Evolutionary conservation across 495 filamentous ascomycete species (phyloP).

Genomic region (Massariosphaeria phaeospora): DNA sequence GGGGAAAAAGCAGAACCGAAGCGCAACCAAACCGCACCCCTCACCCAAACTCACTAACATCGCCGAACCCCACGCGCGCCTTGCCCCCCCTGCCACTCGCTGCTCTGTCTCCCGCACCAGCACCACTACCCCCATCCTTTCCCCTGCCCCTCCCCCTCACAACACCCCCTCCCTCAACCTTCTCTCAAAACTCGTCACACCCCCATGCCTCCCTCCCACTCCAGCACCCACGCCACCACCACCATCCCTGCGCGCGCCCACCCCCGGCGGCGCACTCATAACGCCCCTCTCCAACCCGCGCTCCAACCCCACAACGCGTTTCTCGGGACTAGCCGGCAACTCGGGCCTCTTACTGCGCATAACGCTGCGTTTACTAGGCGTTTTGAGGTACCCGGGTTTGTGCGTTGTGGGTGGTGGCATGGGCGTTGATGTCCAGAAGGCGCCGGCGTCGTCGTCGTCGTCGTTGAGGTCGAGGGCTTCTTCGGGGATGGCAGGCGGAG

Average conservation of each 20-base stretch:
- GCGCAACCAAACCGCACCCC: background rate
- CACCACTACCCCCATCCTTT: background rate
- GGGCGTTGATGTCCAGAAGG: constrained; percentile 21
- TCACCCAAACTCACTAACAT: background rate
- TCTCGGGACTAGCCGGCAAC: constrained; percentile 11
- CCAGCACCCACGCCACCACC: background rate
- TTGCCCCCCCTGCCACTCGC: background rate
- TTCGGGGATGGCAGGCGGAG: background rate
- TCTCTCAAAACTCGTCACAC: constrained; percentile 39
- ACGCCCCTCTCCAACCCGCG: constrained; percentile 1
- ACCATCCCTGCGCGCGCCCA: background rate
- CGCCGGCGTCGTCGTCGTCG: background rate
- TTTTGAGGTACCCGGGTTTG: constrained; percentile 32
- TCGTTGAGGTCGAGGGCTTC: background rate
- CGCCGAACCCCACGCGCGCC: constrained; percentile 5
- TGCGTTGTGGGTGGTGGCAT: constrained; percentile 3
- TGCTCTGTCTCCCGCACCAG: background rate
- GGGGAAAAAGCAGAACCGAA: background rate
- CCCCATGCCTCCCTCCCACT: background rate
- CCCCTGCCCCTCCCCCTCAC: background rate
- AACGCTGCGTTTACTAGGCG: constrained; percentile 29
- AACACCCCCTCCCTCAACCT: constrained; percentile 34
- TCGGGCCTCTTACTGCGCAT: constrained; percentile 14
- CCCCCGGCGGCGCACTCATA: constrained; percentile 10
- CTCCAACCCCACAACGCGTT: background rate